Conservation (phyloP, 1,139 yeast genomes). For the Debaryomyces sp. region DNA sequence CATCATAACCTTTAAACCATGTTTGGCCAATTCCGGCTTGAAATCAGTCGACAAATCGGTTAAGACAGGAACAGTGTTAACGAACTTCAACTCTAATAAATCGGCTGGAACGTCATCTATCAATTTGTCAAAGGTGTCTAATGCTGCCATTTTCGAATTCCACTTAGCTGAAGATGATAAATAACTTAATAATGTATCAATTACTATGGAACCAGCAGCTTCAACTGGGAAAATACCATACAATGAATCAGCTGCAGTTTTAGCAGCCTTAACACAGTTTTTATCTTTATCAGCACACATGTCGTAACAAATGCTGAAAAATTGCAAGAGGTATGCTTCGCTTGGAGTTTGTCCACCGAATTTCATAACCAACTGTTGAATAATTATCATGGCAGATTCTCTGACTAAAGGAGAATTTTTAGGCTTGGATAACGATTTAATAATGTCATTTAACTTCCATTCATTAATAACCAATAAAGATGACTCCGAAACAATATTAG, state of each 20-base stretch:
- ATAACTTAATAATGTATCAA: constrained; percentile 63
- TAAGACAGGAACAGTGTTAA: constrained; percentile 77
- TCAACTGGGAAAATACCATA: constrained; percentile 75
- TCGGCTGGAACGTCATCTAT: constrained; percentile 84
- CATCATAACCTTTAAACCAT: constrained; percentile 71
- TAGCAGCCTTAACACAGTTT: constrained; percentile 82
- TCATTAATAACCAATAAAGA: constrained; percentile 56
- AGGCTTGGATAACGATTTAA: constrained; percentile 67
- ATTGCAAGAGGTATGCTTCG: constrained; percentile 71
- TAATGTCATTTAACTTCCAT: constrained; percentile 66
- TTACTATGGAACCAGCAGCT: constrained; percentile 70
- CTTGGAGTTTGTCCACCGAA: constrained; percentile 70
- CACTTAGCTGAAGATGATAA: constrained; percentile 87
- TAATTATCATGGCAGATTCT: constrained; percentile 70
- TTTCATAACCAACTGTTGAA: constrained; percentile 68
- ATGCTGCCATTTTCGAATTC: constrained; percentile 86
- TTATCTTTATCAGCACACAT: constrained; percentile 83
- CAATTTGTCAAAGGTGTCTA: constrained; percentile 70
- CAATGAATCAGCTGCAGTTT: constrained; percentile 65
- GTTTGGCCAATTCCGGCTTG: constrained; percentile 92
- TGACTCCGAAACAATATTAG: constrained; percentile 46
- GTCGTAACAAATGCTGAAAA: constrained; percentile 61
- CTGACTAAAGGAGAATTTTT: constrained; percentile 74
- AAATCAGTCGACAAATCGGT: constrained; percentile 92
- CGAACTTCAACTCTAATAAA: constrained; percentile 78